These are phyloP conservation scores for Tylopilus felleus DNA, from an alignment of 768 basidiomycete genomes.

Conservation along the genomic window DNA sequence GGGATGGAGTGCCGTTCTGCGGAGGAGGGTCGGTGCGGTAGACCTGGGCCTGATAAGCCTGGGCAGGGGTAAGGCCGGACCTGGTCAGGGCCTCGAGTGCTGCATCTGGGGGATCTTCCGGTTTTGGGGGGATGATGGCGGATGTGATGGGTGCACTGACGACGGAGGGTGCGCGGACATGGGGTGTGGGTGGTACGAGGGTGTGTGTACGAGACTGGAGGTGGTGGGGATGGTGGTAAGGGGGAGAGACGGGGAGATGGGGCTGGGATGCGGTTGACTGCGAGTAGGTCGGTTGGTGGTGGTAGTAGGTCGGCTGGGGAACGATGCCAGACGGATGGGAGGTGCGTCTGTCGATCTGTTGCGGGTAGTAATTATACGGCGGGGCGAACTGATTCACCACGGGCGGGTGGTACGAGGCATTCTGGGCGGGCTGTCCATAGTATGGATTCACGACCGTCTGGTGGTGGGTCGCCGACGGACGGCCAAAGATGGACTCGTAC, in stretches of 20 bases:
- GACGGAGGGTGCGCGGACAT: constrained; percentile 50
- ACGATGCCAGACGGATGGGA: constrained; percentile 42
- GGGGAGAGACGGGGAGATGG: constrained; percentile 11
- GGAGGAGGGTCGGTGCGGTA: constrained; percentile 45
- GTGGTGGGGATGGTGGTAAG: constrained; percentile 16
- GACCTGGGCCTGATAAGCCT: constrained; percentile 78
- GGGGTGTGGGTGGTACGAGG: constrained; percentile 40
- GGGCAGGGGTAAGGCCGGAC: constrained; percentile 67
- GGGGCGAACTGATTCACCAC: constrained; percentile 32
- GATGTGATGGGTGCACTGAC: constrained; percentile 40
- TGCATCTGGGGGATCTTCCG: constrained; percentile 49
- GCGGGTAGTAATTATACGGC: constrained; percentile 39
- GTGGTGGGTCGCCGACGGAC: constrained; percentile 61
- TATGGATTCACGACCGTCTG: constrained; percentile 19
- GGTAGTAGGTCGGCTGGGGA: constrained; percentile 27
- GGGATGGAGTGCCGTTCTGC: constrained; percentile 29
- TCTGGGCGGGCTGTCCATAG: constrained; percentile 18
- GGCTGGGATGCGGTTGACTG: constrained; percentile 34
- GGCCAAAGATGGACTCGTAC: constrained; percentile 86
- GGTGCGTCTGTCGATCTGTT: constrained; percentile 44
- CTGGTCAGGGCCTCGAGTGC: constrained; percentile 42
- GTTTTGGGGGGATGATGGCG: constrained; percentile 45
- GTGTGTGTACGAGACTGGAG: constrained; percentile 25
- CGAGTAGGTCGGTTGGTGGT: constrained; percentile 28
- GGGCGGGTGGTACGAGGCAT: constrained; percentile 19